These are phyloP conservation scores for Kodamaea alishanica DNA, from an alignment of 1,139 yeast species.

Conservation along the genomic window DNA sequence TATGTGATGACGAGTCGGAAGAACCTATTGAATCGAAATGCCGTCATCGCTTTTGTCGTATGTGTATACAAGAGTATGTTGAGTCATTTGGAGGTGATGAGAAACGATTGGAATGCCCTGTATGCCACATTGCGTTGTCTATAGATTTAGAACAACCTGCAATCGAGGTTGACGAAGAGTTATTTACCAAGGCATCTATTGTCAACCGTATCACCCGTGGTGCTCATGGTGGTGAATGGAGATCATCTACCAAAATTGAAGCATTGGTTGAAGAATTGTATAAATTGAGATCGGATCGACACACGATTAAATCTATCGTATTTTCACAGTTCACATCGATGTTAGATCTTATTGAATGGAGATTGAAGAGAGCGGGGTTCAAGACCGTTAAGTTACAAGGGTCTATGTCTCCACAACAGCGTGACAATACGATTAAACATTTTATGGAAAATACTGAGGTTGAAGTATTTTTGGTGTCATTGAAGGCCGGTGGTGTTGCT, in stretches of 20 bases:
- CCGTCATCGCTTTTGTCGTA: slow-evolving; percentile 87
- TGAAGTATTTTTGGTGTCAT: slow-evolving; percentile 88
- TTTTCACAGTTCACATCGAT: slow-evolving; percentile 96
- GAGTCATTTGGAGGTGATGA: slow-evolving; percentile 71
- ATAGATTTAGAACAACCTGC: slow-evolving; percentile 90
- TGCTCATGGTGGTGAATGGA: slow-evolving; percentile 72
- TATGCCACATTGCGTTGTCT: slow-evolving; percentile 88
- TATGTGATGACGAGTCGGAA: slow-evolving; percentile 97
- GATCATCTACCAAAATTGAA: slow-evolving; percentile 92
- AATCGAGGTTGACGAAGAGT: slow-evolving; percentile 64
- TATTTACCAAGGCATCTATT: slow-evolving; percentile 74
- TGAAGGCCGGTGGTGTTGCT: slow-evolving; percentile 99
- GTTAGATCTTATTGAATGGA: slow-evolving; percentile 94
- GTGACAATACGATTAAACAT: slow-evolving; percentile 85
- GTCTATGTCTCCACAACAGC: slow-evolving; percentile 91
- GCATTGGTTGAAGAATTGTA: slow-evolving; percentile 92
- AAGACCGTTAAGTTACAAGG: slow-evolving; percentile 92
- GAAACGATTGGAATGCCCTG: slow-evolving; percentile 77
- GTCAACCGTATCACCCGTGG: slow-evolving; percentile 82
- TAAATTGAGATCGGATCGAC: slow-evolving; percentile 76
- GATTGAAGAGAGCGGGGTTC: slow-evolving; percentile 89
- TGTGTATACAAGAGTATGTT: slow-evolving; percentile 85
- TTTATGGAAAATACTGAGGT: slow-evolving; percentile 91
- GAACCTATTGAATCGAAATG: slow-evolving; percentile 94
- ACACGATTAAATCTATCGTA: slow-evolving; percentile 91